Evolutionary conservation across 805 yeast genomes (phyloP).

Genomic region (Starmerella bombi): DNA sequence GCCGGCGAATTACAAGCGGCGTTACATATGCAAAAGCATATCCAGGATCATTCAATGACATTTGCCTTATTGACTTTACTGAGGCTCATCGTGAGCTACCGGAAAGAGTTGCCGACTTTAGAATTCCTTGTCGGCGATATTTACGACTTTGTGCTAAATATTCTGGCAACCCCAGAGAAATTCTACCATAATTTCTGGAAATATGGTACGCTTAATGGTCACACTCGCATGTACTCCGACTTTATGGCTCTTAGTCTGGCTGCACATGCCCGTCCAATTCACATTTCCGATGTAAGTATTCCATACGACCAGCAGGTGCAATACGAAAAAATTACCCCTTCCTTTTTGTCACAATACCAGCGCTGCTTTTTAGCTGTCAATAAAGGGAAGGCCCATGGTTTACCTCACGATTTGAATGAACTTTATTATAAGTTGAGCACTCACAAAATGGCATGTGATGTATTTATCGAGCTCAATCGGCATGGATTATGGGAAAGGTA

Average conservation of each 20-base stretch:
- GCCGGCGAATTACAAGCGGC: not conserved
- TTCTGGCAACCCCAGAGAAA: not conserved
- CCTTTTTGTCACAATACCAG: not conserved
- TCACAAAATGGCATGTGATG: conserved; percentile 12
- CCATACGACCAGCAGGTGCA: not conserved
- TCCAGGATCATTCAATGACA: not conserved
- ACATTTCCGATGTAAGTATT: not conserved
- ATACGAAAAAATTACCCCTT: not conserved
- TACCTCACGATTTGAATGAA: conserved; percentile 3
- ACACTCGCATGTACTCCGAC: not conserved
- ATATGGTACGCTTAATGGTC: not conserved
- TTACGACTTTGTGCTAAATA: not conserved
- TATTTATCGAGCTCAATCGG: conserved; percentile 10
- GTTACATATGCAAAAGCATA: not conserved
- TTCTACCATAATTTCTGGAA: not conserved
- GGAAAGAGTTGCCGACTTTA: not conserved
- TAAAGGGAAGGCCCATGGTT: not conserved
- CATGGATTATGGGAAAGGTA: not conserved
- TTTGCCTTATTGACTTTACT: not conserved
- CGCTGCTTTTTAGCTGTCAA: not conserved
- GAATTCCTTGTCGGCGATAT: not conserved
- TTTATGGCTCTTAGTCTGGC: not conserved
- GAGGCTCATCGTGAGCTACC: not conserved
- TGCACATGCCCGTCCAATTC: not conserved
- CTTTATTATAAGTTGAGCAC: conserved; percentile 2